Evolutionary conservation across 2,329 filamentous ascomycete species (phyloP).

Genomic region (Dactylellina sp.): DNA sequence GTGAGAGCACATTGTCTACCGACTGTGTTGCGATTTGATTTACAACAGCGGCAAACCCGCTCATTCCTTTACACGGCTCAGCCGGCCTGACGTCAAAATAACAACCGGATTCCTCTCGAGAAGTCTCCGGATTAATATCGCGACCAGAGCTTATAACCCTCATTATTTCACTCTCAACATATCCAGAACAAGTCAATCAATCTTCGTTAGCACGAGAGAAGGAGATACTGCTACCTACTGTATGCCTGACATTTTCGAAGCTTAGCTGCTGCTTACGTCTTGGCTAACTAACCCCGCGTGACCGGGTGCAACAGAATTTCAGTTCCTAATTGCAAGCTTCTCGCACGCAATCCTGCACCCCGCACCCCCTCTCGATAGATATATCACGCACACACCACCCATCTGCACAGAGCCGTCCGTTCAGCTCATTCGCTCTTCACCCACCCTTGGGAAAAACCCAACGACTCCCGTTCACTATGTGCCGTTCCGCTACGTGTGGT

Average conservation of each 20-base stretch:
- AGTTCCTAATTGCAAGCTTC: background rate
- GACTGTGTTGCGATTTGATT: constrained; percentile 12
- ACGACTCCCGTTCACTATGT: constrained; percentile 31
- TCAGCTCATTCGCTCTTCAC: too few species aligned
- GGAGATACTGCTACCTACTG: background rate
- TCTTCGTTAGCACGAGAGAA: background rate
- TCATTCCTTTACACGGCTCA: constrained; percentile 6
- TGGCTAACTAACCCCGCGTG: constrained; percentile 1
- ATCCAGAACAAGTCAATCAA: background rate
- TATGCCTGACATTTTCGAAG: background rate
- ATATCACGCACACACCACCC: too few species aligned
- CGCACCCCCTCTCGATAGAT: background rate
- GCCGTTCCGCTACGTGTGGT: constrained; percentile 34
- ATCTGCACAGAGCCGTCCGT: too few species aligned
- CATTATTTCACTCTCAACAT: background rate
- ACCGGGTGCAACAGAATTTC: background rate
- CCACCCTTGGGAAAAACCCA: too few species aligned
- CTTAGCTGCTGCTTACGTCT: constrained; percentile 11
- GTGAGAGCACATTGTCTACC: too few species aligned
- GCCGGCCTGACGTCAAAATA: constrained; percentile 7
- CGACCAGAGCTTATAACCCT: constrained; percentile 18
- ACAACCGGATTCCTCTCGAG: constrained; percentile 30
- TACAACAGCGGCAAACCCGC: constrained; percentile 5
- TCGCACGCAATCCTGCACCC: background rate
- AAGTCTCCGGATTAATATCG: constrained; percentile 44